Base-by-base conservation (phyloP, 2,329 filamentous ascomycete genomes). In the Periconia sp. region DNA sequence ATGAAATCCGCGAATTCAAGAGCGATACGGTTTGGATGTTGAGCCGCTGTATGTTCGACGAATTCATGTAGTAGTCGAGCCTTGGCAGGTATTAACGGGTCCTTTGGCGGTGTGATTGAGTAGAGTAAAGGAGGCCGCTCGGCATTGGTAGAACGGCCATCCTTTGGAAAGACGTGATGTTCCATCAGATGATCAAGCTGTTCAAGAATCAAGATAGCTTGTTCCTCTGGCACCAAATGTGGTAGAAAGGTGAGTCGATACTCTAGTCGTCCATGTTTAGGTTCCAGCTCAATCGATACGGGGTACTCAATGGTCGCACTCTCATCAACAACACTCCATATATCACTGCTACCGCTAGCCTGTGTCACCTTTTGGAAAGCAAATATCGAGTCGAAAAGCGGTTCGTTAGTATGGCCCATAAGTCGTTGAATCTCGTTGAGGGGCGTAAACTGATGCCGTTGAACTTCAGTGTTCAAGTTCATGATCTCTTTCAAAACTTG, bases 351-450 rank as follows among this genome's bases (percentile, higher is more conserved):
- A 45, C 40, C 24, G 39, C 52, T 13, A 37, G 70, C 53, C 8
- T 21, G 42, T 7, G 50, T 15, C 44, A 75, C 60, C 52, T 88
- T 89, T 60, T 96, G 92, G 59, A 91, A 92, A 0, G 89, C 87
- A 46, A 96, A 83, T 1, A 96, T 76, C 0, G 90, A 92, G 60
- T 96, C 91, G 55, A 96, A 96, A 0, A 94, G 75, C 0, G 79
- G 73, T 5, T 81, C 78, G 17, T 86, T 82, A 0, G 85, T 74
- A 44, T 82, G 78, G 0, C 84, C 85, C 13, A 89, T 77, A 78
- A 85, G 86, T 36, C 80, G 83, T 57, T 95, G 89, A 8, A 95
- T 85, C 21, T 83, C 81, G 3, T 79, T 76, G 5, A 96, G 73
- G 1, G 89, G 83, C 0, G 83, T 82, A 55, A 87, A 86, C 50